These are phyloP conservation scores for Ascochyta viciae-villosae DNA, from an alignment of 2,329 filamentous ascomycete species.

Conservation along the genomic window DNA sequence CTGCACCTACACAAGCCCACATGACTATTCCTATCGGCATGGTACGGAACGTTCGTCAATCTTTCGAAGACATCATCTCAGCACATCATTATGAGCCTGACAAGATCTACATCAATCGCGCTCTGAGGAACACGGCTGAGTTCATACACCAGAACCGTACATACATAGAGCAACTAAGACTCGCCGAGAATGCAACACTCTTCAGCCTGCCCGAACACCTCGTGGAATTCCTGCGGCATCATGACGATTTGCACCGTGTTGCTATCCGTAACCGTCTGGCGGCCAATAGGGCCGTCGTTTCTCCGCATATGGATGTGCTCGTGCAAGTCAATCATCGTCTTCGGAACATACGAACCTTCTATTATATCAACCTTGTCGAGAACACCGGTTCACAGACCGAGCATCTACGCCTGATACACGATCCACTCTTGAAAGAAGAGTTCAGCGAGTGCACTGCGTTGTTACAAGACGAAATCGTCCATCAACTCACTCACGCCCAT, in stretches of 20 bases:
- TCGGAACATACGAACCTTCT: slow-evolving; percentile 5
- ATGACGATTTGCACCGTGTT: slow-evolving; percentile 10
- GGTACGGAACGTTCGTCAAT: neutral
- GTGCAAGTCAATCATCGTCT: neutral
- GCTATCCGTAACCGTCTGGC: neutral
- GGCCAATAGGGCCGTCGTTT: neutral
- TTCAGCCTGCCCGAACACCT: slow-evolving; percentile 4
- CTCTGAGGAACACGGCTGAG: neutral
- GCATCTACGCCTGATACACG: neutral
- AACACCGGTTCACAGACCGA: neutral
- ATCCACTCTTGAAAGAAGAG: neutral
- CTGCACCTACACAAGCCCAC: neutral
- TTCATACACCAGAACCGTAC: neutral
- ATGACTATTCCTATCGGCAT: neutral
- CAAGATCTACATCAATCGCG: slow-evolving; percentile 1
- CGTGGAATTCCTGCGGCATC: slow-evolving; percentile 6
- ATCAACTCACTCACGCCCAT: neutral
- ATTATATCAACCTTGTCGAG: slow-evolving; percentile 2
- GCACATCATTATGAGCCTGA: neutral
- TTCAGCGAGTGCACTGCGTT: neutral
- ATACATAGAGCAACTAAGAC: slow-evolving; percentile 7
- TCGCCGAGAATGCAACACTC: slow-evolving; percentile 1
- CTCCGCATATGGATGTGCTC: slow-evolving; percentile 2
- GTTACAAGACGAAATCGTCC: neutral
- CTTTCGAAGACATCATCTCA: slow-evolving; percentile 1